These are phyloP conservation scores for Leccinum boreale DNA, from an alignment of 768 basidiomycete genomes.

Conservation along the genomic window DNA sequence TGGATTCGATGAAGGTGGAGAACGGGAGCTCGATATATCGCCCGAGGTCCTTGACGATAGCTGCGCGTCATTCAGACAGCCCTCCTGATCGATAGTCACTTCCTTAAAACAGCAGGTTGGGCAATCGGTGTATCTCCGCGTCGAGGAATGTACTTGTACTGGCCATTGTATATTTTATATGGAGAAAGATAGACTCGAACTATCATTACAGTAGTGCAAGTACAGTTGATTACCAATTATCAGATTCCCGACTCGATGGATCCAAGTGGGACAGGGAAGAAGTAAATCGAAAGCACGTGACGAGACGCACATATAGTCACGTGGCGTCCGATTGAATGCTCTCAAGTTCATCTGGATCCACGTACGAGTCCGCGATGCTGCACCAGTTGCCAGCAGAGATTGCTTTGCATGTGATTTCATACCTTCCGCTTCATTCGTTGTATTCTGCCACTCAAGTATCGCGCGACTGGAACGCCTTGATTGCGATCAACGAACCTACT, in stretches of 20 bases:
- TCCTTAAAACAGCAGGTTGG: neutral
- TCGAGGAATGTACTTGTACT: too few species aligned
- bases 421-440: constrained; percentile 48
- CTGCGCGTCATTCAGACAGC: neutral
- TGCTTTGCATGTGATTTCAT: constrained; percentile 45
- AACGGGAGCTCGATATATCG: neutral
- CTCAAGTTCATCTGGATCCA: neutral
- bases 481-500: constrained; percentile 42
- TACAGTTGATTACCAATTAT: too few species aligned
- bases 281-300: neutral
- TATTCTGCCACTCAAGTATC: constrained; percentile 36
- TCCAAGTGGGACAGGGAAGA: too few species aligned
- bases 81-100: neutral
- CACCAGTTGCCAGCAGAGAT: constrained; percentile 56
- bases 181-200: too few species aligned
- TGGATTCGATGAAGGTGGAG: neutral
- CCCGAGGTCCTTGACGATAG: neutral
- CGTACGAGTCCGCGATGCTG: constrained; percentile 30
- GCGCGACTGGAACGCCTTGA: constrained; percentile 46
- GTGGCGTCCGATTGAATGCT: neutral
- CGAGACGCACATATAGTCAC: neutral
- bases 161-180: too few species aligned
- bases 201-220: too few species aligned
- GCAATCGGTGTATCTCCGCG: too few species aligned
- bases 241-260: too few species aligned